Base-by-base conservation (phyloP, 75 land plant genomes). In the Selaginella moellendorffii region DNA sequence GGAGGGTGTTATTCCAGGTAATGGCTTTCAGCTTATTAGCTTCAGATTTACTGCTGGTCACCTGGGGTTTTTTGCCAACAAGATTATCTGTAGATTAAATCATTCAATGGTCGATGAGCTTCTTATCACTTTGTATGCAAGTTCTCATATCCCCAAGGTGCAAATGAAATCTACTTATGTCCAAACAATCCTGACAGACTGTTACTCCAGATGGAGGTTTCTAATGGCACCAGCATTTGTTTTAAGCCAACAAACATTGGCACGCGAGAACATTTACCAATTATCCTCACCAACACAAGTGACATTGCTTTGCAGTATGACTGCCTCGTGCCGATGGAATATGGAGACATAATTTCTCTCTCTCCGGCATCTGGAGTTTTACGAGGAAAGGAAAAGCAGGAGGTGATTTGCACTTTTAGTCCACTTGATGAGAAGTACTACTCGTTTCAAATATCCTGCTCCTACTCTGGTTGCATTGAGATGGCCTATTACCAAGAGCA, bases 211-310 rank as follows among this genome's bases (percentile, higher is more conserved):
- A 36, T 36, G 5, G 14, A 36, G 14, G 14, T 36, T 5, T 36
- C 10, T 30, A 62, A 26, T 63, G 63, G 52, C 25, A 26, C 58
- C 19, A 63, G 59, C 30, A 51, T 63, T 23, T 70, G 72, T 65
- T 75, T 75, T 61, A 70, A 75, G 65, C 74, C 69, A 1, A 75
- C 74, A 12, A n/a, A 67, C 65, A 27, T 75, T 61, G 77, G 77
- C 21, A 66, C 67, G 26, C 54, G 42, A 42, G 63, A 65, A 12
- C 54, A 23, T 56, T 28, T 27, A 22, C 31, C 58, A 17, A 26
- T 70, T 17, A 29, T 28, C 1, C 23, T 75, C 5, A n/a, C 28
- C 19, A 75, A 75, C 36, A 27, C 52, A 24, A 30, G 75, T 29
- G 63, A 29, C n/a, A 53, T 75, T 31, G 54, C 73, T 18, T 68